Percentiles rank a stretch among this genome's conserved stretches.
Conservation (phyloP, 1,284 basidiomycete species). For the Ceratobasidium sp. region DNA sequence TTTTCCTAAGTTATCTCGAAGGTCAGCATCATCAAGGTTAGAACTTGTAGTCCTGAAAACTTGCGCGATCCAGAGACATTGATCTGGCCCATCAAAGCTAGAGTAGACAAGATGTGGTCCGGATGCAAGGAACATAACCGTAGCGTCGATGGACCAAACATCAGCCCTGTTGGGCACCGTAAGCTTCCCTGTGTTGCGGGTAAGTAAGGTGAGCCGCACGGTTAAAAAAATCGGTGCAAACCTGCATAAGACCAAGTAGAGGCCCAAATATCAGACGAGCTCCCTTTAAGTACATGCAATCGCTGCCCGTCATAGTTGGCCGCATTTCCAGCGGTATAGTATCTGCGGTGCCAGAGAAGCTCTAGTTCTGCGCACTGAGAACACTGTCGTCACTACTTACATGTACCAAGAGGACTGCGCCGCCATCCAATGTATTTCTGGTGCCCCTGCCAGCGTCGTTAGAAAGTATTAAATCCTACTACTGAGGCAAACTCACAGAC, state of each 20-base stretch:
- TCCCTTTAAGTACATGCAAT: slow-evolving; percentile 58
- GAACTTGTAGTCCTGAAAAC: slow-evolving; percentile 16
- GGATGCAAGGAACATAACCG: slow-evolving; percentile 54
- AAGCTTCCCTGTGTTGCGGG: slow-evolving; percentile 46
- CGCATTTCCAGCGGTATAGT: slow-evolving; percentile 59
- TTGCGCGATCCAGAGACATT: slow-evolving; percentile 59
- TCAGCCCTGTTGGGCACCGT: slow-evolving; percentile 56
- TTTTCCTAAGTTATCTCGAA: slow-evolving; percentile 52
- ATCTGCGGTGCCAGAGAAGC: slow-evolving; percentile 38
- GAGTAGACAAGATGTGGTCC: slow-evolving; percentile 59
- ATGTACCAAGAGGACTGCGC: slow-evolving; percentile 37
- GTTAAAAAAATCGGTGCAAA: not conserved
- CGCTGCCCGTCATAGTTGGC: slow-evolving; percentile 58
- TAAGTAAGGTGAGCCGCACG: not conserved
- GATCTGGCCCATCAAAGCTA: slow-evolving; percentile 57
- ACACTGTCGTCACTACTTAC: not conserved
- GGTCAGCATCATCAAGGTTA: not conserved
- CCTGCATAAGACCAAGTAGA: slow-evolving; percentile 49
- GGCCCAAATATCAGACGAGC: slow-evolving; percentile 58
- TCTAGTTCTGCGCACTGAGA: too few relatives aligned
- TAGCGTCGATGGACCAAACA: slow-evolving; percentile 60
- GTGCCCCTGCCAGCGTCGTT: slow-evolving; percentile 30
- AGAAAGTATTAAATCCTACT: not conserved
- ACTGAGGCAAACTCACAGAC: slow-evolving; percentile 52
- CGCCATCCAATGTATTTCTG: slow-evolving; percentile 46